Percentiles rank a stretch among this genome's conserved stretches.
These are phyloP conservation scores for Penicillium canariense DNA, from an alignment of 495 filamentous ascomycete genomes.

Conservation along the genomic window DNA sequence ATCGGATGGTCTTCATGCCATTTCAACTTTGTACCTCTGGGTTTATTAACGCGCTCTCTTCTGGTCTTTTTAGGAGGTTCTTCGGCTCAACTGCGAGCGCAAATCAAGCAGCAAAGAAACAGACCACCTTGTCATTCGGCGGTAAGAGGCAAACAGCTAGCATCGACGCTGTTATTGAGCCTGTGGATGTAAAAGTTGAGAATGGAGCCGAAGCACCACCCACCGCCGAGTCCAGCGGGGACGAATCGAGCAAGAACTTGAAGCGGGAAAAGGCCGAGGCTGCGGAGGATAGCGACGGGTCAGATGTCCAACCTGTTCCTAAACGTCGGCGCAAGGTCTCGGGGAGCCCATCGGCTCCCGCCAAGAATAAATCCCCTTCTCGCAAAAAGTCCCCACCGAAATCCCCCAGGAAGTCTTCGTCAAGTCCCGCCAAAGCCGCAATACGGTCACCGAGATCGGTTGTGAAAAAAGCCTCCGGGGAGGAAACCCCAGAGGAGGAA, in stretches of 20 bases:
- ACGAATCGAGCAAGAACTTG: constrained; percentile 17
- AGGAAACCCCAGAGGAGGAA: constrained; percentile 36
- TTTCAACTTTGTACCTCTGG: not conserved
- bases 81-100: constrained; percentile 41
- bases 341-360: constrained; percentile 2
- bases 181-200: constrained; percentile 28
- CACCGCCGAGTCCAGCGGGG: not conserved
- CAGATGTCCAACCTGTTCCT: constrained; percentile 53
- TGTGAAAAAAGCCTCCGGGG: constrained; percentile 36
- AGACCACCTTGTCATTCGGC: constrained; percentile 71
- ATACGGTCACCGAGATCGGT: constrained; percentile 23
- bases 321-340: constrained; percentile 38
- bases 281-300: constrained; percentile 45
- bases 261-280: constrained; percentile 40
- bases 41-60: not conserved
- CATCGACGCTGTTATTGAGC: constrained; percentile 16
- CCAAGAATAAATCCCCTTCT: constrained; percentile 17
- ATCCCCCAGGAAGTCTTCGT: not conserved
- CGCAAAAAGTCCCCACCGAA: constrained; percentile 12
- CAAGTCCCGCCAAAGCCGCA: constrained; percentile 6
- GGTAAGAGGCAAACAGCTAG: constrained; percentile 32
- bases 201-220: constrained; percentile 27
- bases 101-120: constrained; percentile 56
- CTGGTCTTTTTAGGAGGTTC: constrained; percentile 33
- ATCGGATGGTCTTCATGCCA: not conserved